Percentiles rank a stretch among this genome's conserved stretches.
These are phyloP conservation scores for Penicillium paxilli DNA, from an alignment of 495 filamentous ascomycete species.

Conservation along the genomic window DNA sequence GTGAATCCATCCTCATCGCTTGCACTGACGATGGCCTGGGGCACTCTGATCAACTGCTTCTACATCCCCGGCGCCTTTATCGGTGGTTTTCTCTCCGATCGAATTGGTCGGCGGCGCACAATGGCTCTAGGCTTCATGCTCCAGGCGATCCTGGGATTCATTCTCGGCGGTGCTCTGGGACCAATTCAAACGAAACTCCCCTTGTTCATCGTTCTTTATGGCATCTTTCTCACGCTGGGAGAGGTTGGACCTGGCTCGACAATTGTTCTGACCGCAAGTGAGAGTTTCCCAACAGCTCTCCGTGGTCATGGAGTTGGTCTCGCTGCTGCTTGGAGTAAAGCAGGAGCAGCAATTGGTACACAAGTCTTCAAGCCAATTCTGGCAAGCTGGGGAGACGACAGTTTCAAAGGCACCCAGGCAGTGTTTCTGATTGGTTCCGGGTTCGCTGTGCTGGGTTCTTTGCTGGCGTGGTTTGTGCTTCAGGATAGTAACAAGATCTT, in stretches of 20 bases:
- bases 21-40: slow-evolving; percentile 71
- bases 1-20: slow-evolving; percentile 35
- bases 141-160: slow-evolving; percentile 69
- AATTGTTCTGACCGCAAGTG: slow-evolving; percentile 59
- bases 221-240: slow-evolving; percentile 70
- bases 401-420: slow-evolving; percentile 24
- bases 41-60: slow-evolving; percentile 75
- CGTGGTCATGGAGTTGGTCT: slow-evolving; percentile 81
- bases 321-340: slow-evolving; percentile 74
- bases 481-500: slow-evolving; percentile 22
- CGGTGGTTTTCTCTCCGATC: slow-evolving; percentile 66
- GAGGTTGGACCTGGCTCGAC: slow-evolving; percentile 81
- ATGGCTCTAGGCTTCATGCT: slow-evolving; percentile 59
- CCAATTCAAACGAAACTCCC: slow-evolving; percentile 58
- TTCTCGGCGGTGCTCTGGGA: slow-evolving; percentile 66
- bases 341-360: slow-evolving; percentile 80
- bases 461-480: slow-evolving; percentile 28
- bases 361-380: slow-evolving; percentile 57
- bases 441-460: slow-evolving; percentile 24
- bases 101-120: slow-evolving; percentile 65
- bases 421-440: slow-evolving; percentile 30
- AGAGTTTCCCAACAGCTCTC: slow-evolving; percentile 73
- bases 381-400: slow-evolving; percentile 26
- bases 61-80: slow-evolving; percentile 75
- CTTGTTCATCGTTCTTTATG: slow-evolving; percentile 68